These are phyloP conservation scores for Ceriops decandra DNA, from an alignment of 345 rosid genomes.

Conservation along the genomic window DNA sequence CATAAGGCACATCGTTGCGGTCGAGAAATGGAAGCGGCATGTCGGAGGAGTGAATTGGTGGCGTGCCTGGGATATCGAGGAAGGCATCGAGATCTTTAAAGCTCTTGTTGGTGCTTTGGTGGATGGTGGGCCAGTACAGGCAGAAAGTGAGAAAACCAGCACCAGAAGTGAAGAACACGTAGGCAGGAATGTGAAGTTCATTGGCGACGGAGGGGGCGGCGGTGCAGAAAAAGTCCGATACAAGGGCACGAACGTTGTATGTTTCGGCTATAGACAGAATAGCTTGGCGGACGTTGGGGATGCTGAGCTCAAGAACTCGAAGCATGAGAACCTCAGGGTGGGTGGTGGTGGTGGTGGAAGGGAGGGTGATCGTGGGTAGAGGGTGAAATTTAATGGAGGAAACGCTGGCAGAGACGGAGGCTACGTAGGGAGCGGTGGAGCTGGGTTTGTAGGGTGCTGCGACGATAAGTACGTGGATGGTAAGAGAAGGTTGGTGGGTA, in stretches of 20 bases:
- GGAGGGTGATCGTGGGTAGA: slow-evolving; percentile 22
- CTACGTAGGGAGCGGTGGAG: slow-evolving; percentile 31
- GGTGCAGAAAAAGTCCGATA: too few species aligned
- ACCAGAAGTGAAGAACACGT: too few species aligned
- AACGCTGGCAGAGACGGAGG: slow-evolving; percentile 15
- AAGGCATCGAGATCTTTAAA: too few species aligned
- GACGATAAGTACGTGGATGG: slow-evolving; percentile 43
- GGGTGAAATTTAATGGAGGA: slow-evolving; percentile 25
- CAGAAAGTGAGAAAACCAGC: too few species aligned
- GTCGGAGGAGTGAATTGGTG: too few species aligned
- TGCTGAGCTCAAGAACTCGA: slow-evolving; percentile 15
- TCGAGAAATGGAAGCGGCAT: not conserved
- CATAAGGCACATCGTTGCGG: not conserved
- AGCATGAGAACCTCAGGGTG: slow-evolving; percentile 13
- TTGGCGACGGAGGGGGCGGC: too few species aligned
- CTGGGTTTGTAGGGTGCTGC: slow-evolving; percentile 41
- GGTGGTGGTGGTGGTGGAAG: not conserved
- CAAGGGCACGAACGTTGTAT: too few species aligned
- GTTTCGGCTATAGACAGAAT: slow-evolving; percentile 15
- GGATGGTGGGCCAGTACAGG: too few species aligned
- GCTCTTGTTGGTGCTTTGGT: too few species aligned
- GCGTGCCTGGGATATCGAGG: too few species aligned
- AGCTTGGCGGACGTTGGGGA: slow-evolving; percentile 19
- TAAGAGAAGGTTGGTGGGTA: slow-evolving; percentile 44
- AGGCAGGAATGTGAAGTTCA: too few species aligned